A percentile compares a stretch with the other conserved stretches of the same genome.
phyloP scores from a whole-genome alignment of 768 basidiomycete species.

The Kwoniella europaea region DNA sequence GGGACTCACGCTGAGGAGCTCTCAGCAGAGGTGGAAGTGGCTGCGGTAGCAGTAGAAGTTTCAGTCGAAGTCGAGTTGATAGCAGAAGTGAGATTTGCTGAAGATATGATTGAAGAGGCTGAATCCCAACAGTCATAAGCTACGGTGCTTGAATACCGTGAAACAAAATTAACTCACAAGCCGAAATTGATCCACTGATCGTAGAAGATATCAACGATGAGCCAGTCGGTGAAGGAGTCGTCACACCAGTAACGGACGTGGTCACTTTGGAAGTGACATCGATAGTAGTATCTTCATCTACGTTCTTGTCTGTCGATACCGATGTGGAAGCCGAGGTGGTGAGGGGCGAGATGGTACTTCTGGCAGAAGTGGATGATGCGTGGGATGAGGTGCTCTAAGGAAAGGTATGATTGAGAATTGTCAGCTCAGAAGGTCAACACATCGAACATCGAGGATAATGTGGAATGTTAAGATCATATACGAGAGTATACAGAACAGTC shows the following conservation, averaged over 20 bases:
- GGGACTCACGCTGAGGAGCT: conserved; percentile 6
- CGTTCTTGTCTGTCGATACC: neutral
- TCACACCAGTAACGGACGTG: neutral
- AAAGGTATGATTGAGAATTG: neutral
- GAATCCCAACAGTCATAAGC: neutral
- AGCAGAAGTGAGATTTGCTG: neutral
- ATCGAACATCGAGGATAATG: neutral
- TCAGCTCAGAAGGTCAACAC: too few relatives aligned
- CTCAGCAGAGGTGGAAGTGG: conserved; percentile 6
- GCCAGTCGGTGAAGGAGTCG: neutral
- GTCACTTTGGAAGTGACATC: neutral
- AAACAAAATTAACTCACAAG: neutral
- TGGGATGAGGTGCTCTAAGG: neutral
- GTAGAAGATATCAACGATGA: conserved; percentile 1
- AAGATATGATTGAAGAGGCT: conserved; percentile 12
- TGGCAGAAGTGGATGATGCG: neutral
- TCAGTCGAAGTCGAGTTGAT: conserved; percentile 4
- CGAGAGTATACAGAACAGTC: neutral
- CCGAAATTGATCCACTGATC: conserved; percentile 1
- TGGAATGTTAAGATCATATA: neutral
- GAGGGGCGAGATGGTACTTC: neutral
- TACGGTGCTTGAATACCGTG: too few relatives aligned
- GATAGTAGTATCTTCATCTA: neutral
- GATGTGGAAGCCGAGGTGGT: neutral
- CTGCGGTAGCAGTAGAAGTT: conserved; percentile 3